Evolutionary conservation across 2,329 filamentous ascomycete species (phyloP).

Genomic region (Xylaria sp.): DNA sequence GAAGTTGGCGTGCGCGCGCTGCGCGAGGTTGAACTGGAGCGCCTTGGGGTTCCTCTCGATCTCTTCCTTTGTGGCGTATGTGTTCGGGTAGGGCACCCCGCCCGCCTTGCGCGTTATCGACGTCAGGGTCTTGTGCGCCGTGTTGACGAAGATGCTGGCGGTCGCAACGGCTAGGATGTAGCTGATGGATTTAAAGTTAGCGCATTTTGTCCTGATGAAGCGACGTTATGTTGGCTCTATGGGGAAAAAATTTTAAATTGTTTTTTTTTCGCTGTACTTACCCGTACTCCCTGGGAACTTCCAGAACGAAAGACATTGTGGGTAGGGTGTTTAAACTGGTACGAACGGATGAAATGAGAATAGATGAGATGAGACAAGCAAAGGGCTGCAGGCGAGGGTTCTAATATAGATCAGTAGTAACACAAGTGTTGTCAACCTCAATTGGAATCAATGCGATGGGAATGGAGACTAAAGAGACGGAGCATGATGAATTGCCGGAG

Average conservation of each 20-base stretch:
- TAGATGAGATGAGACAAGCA: background rate
- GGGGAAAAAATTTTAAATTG: no score
- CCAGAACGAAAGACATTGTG: constrained; percentile 52
- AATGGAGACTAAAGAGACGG: background rate
- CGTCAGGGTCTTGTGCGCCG: constrained; percentile 56
- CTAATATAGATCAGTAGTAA: background rate
- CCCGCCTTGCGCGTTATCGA: constrained; percentile 56
- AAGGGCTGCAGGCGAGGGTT: background rate
- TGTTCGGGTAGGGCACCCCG: constrained; percentile 61
- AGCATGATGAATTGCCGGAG: background rate
- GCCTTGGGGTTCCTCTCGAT: constrained; percentile 60
- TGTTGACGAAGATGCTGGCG: constrained; percentile 63
- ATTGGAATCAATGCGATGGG: no score
- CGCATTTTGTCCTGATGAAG: background rate
- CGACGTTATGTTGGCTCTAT: background rate
- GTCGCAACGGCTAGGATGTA: constrained; percentile 65
- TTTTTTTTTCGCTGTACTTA: constrained; percentile 44
- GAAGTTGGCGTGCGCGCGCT: constrained; percentile 61
- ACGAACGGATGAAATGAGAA: no score
- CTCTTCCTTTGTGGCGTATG: constrained; percentile 61
- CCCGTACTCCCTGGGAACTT: constrained; percentile 58
- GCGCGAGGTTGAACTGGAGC: constrained; percentile 65
- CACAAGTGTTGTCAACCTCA: background rate
- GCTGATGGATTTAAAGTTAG: constrained; percentile 45
- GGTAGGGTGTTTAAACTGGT: background rate